Base-by-base conservation (phyloP, 2,329 filamentous ascomycete genomes). In the Cladosporium halotolerans region DNA sequence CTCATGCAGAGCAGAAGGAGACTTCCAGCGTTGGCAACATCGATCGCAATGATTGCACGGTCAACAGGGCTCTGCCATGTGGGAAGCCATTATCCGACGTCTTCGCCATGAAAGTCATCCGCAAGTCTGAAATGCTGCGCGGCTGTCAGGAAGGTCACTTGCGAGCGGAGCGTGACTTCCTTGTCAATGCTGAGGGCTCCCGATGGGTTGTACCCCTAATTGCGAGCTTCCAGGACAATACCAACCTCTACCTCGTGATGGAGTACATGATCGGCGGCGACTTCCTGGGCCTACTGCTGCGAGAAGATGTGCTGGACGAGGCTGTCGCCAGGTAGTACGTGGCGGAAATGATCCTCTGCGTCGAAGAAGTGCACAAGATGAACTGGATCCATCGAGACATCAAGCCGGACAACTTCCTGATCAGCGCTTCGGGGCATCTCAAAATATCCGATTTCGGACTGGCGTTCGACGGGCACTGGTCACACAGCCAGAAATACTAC, bases 191-290 rank as follows among this genome's bases (percentile, higher is more conserved):
- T 1, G 88, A 93, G 66, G 87, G 84, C n/a, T 95, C 89, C 4
- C 80, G 80, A 56, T 97, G 91, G 92, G 84, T 96, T 44, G 88
- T 97, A 2, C 88, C 91, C 1, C 75, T 99, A 34, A 80, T 96
- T 47, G 79, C 88, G 46, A 93, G 89, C 64, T 97, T 97, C 60
- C 89, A 97, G 68, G 93, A 97, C 67, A 75, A 80, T 34, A 79
- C 81, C 40, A 89, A 88, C 62, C 77, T 99, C 5, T 97, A 97
- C 63, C 81, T 99, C 5, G 87, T 96, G 49, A 96, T 97, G 90
- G 91, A 97, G 55, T 99, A 95, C 66, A 96, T 96, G 89, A 86
- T 95, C 2, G 93, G 92, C 0, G 92, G 93, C 0, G 92, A 99
- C 67, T 97, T 99, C 60, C 77, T 99, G 0, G 88, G 88, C 1